Evolutionary conservation across 2,329 filamentous ascomycete species (phyloP), one percentile per base, ranked within the genome.

Genomic region (Colletotrichum orbiculare): DNA sequence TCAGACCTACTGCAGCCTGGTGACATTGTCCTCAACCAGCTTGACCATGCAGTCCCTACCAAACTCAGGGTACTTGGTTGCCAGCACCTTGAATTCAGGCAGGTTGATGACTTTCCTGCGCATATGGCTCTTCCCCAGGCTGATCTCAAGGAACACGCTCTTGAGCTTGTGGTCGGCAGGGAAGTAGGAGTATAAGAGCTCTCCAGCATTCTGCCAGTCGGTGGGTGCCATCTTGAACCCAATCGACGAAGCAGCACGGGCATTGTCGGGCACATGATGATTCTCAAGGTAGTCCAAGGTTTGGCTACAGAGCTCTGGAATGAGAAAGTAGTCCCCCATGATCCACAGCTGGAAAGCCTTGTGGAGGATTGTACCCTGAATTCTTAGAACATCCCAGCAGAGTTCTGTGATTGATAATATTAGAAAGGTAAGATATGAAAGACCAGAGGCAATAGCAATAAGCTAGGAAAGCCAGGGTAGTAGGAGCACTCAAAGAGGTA

Each of bases 11-110:
- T 59, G 42, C 4, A 52, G n/a, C 9, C n/a, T 42, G 1, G 12
- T 15, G 11, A 42, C 15, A 11, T 38, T 6, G 2, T 53, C 42
- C 15, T 15, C 43, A 8, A 59, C 33, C 41, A 54, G 39, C 38
- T 42, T 54, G 6, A 60, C 4, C 60, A 60, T 64, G 38, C 42
- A 53, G 1, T 64, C 60, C 15, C n/a, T 54, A n/a, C 54, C 48
- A 17, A 64, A 64, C 3, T 54, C 17, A 13, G 11, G 13, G 6
- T 25, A 35, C n/a, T 48, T 11, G 9, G 4, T n/a, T n/a, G 54
- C 53, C 3, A 60, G 41, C 2, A 4, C 9, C 35, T 48, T 48
- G 12, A 53, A 64, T 42, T 58, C 46, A n/a, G 10, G 35, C 54
- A 48, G 33, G 9, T 54, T 25, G 2, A 64, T 8, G 2, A 34